These are phyloP conservation scores for Monosporascus ibericus DNA, from an alignment of 2,329 filamentous ascomycete genomes.

Conservation along the genomic window DNA sequence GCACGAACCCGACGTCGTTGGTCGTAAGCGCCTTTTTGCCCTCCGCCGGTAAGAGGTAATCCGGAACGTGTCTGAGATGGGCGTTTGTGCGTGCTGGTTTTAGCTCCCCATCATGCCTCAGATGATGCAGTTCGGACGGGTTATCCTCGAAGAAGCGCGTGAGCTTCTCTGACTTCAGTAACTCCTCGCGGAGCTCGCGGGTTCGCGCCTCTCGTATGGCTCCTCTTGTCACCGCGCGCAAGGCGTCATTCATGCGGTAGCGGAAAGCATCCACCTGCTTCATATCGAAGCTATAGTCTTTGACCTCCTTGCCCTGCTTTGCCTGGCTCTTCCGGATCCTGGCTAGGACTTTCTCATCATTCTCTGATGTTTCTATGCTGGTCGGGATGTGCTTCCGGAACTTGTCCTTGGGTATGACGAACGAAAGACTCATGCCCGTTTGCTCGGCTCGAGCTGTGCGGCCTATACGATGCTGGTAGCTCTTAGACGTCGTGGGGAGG, in stretches of 20 bases:
- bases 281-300: slow-evolving; percentile 93
- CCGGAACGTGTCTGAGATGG: slow-evolving; percentile 89
- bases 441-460: slow-evolving; percentile 88
- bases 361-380: slow-evolving; percentile 63
- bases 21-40: slow-evolving; percentile 62
- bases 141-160: slow-evolving; percentile 97
- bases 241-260: slow-evolving; percentile 88
- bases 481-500: slow-evolving; percentile 78
- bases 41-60: slow-evolving; percentile 79
- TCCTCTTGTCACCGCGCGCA: slow-evolving; percentile 83
- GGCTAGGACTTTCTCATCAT: slow-evolving; percentile 78
- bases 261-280: slow-evolving; percentile 88
- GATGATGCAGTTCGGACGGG: slow-evolving; percentile 76
- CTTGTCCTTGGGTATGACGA: slow-evolving; percentile 75
- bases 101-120: slow-evolving; percentile 86
- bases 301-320: slow-evolving; percentile 73
- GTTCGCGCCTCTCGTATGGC: slow-evolving; percentile 86
- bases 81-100: slow-evolving; percentile 77
- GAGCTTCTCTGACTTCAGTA: slow-evolving; percentile 89
- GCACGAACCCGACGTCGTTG: slow-evolving; percentile 70
- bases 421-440: slow-evolving; percentile 91
- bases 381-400: slow-evolving; percentile 91
- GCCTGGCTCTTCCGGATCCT: slow-evolving; percentile 75
- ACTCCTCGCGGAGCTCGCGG: slow-evolving; percentile 79
- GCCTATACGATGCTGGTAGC: slow-evolving; percentile 95